These are phyloP conservation scores for Ganoderma lingzhi DNA, from an alignment of 1,284 basidiomycete genomes.

Conservation along the genomic window DNA sequence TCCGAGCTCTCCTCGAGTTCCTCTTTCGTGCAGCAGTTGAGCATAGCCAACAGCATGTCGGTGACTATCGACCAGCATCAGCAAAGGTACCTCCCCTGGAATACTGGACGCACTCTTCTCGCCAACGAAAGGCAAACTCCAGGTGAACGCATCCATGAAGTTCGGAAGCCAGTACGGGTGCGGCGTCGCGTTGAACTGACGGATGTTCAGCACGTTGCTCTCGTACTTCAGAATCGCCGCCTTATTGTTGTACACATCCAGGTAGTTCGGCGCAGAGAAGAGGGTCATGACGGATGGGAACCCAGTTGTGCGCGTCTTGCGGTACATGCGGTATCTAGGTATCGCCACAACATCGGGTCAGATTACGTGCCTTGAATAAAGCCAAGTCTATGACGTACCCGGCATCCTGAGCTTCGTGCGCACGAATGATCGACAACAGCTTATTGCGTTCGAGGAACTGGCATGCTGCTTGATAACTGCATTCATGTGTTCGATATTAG, in stretches of 20 bases:
- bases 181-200: constrained; percentile 95
- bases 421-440: constrained; percentile 92
- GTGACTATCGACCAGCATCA: constrained; percentile 62
- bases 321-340: constrained; percentile 93
- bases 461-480: constrained; percentile 91
- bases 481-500: constrained; percentile 39
- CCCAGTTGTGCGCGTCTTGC: constrained; percentile 93
- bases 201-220: constrained; percentile 95
- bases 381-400: constrained; percentile 55
- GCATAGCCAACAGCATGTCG: constrained; percentile 95
- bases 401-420: constrained; percentile 95
- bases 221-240: constrained; percentile 97
- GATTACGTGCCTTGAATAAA: constrained; percentile 1
- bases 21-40: constrained; percentile 95
- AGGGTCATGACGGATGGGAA: constrained; percentile 97
- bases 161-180: constrained; percentile 97
- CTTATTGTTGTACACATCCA: constrained; percentile 97
- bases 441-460: constrained; percentile 95
- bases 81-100: constrained; percentile 16
- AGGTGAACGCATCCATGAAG: constrained; percentile 99
- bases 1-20: constrained; percentile 91
- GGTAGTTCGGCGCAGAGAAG: constrained; percentile 95
- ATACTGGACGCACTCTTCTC: constrained; percentile 82
- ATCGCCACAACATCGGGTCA: neutral
- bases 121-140: constrained; percentile 98